These are phyloP conservation scores for Begonia fuchsioides DNA, from an alignment of 306 rosid species.

Conservation along the genomic window DNA sequence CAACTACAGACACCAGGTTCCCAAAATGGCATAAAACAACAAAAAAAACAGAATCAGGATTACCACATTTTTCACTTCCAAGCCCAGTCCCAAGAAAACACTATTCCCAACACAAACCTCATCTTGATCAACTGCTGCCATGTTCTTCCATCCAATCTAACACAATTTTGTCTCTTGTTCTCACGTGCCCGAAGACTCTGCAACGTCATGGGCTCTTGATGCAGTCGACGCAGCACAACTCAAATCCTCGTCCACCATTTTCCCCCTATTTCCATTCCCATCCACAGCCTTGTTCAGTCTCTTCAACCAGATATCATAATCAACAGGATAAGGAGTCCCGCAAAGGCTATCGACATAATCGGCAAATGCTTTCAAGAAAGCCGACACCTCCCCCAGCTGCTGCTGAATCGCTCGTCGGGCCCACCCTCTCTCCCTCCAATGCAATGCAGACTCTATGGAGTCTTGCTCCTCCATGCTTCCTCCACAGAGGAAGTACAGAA, in stretches of 20 bases:
- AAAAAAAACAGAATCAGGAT: too few relatives aligned
- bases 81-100: too few relatives aligned
- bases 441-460: constrained; percentile 89
- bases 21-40: too few relatives aligned
- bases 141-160: too few relatives aligned
- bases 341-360: constrained; percentile 97
- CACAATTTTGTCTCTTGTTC: too few relatives aligned
- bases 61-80: too few relatives aligned
- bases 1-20: too few relatives aligned
- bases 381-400: constrained; percentile 77
- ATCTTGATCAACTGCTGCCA: too few relatives aligned
- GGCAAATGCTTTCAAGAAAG: constrained; percentile 80
- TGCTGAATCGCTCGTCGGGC: constrained; percentile 90
- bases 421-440: constrained; percentile 95
- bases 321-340: constrained; percentile 92
- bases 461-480: constrained; percentile 71
- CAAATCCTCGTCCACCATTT: not conserved
- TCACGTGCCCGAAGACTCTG: constrained; percentile 5
- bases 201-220: not conserved
- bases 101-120: too few relatives aligned
- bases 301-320: constrained; percentile 85
- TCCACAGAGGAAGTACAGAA: constrained; percentile 77
- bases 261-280: constrained; percentile 51
- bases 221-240: not conserved
- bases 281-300: constrained; percentile 76